These are phyloP conservation scores for Tulasnella calospora DNA, from an alignment of 768 basidiomycete species.

Conservation along the genomic window DNA sequence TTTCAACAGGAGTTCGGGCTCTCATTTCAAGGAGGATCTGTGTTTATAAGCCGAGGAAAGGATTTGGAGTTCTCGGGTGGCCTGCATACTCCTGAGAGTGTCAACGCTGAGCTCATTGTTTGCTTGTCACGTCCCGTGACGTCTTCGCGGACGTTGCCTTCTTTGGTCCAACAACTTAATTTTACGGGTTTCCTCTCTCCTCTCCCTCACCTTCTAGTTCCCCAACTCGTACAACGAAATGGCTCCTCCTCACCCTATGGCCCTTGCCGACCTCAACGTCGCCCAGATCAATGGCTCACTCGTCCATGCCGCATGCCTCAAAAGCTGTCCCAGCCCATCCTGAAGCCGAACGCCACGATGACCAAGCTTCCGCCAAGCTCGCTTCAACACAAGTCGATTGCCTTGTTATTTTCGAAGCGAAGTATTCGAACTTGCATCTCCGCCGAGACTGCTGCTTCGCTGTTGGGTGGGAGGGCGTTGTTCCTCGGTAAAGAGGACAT, in stretches of 20 bases:
- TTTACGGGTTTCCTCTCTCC: background rate
- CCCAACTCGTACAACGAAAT: background rate
- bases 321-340: slow-evolving; percentile 51
- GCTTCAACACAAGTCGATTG: slow-evolving; percentile 76
- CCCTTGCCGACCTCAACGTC: slow-evolving; percentile 78
- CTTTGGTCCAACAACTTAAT: no score
- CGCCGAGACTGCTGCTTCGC: slow-evolving; percentile 70
- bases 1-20: no score
- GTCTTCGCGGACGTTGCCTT: no score
- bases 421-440: slow-evolving; percentile 87
- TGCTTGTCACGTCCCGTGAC: no score
- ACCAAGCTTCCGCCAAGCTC: slow-evolving; percentile 59
- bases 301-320: slow-evolving; percentile 58
- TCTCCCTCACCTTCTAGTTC: background rate
- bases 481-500: slow-evolving; percentile 92
- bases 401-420: slow-evolving; percentile 87
- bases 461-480: slow-evolving; percentile 83
- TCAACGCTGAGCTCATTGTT: no score
- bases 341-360: slow-evolving; percentile 16
- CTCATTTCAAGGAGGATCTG: no score
- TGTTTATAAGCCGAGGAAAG: no score
- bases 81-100: no score
- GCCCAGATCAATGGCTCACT: slow-evolving; percentile 68
- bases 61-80: no score
- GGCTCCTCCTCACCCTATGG: slow-evolving; percentile 63